A percentile compares a stretch with the other conserved stretches of the same genome.
Evolutionary conservation across 2,329 filamentous ascomycete species (phyloP).

Genomic region (Trichothecium roseum): DNA sequence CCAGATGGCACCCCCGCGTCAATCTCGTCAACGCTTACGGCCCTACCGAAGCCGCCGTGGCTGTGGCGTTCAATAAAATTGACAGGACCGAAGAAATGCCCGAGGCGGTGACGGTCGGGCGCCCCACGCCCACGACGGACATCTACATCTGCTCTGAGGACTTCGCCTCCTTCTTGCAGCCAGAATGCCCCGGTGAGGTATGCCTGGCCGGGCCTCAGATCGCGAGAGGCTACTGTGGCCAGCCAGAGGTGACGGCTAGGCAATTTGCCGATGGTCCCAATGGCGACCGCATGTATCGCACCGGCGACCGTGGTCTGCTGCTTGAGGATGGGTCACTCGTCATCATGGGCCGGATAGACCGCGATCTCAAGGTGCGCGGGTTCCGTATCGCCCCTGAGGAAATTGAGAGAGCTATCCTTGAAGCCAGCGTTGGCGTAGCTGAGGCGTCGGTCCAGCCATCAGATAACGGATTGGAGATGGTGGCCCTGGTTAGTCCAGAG

Average conservation of each 20-base stretch:
- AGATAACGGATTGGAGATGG: constrained; percentile 4
- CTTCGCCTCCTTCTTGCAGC: neutral
- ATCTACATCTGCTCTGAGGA: constrained; percentile 4
- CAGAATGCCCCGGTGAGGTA: constrained; percentile 5
- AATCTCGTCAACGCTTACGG: constrained; percentile 16
- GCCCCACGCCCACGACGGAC: constrained; percentile 1
- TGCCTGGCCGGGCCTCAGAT: constrained; percentile 5
- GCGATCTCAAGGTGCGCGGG: constrained; percentile 9
- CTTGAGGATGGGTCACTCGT: constrained; percentile 4
- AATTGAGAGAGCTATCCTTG: constrained; percentile 6
- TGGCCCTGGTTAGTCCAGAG: constrained; percentile 4
- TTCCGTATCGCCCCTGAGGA: constrained; percentile 9
- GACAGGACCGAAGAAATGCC: constrained; percentile 3
- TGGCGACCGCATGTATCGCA: constrained; percentile 7
- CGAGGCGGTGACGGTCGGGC: constrained; percentile 2
- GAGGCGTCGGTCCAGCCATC: constrained; percentile 6
- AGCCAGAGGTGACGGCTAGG: constrained; percentile 3
- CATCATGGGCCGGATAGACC: constrained; percentile 8
- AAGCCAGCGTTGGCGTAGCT: neutral
- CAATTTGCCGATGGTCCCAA: constrained; percentile 2
- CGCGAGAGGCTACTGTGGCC: constrained; percentile 5
- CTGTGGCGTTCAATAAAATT: constrained; percentile 5
- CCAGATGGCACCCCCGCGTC: constrained; percentile 5
- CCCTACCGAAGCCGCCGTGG: constrained; percentile 15
- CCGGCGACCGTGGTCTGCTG: constrained; percentile 6